Percentiles rank a stretch among this genome's conserved stretches.
Conservation (phyloP, 2,329 filamentous ascomycete species). For the Gaeumannomyces tritici region DNA sequence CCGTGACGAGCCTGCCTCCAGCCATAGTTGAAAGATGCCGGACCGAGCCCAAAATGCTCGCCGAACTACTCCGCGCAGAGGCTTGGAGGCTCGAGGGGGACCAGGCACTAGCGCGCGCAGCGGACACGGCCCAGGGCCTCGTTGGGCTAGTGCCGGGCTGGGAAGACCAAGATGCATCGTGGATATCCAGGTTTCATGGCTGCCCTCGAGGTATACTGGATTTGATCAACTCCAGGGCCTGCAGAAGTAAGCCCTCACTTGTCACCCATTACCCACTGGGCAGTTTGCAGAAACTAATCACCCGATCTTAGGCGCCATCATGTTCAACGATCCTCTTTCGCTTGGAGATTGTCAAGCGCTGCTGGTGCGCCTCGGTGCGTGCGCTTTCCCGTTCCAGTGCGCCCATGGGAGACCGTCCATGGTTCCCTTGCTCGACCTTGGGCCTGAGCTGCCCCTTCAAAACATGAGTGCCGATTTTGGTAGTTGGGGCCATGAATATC, state of each 20-base stretch:
- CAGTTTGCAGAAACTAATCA: not conserved
- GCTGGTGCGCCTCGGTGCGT: slow-evolving; percentile 46
- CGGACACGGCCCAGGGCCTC: not conserved
- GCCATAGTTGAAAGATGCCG: slow-evolving; percentile 69
- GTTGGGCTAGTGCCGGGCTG: not conserved
- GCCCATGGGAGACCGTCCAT: slow-evolving; percentile 67
- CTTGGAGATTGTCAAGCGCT: slow-evolving; percentile 47
- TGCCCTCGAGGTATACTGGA: slow-evolving; percentile 72
- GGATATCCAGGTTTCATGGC: slow-evolving; percentile 53
- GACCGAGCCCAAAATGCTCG: slow-evolving; percentile 59
- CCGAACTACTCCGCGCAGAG: slow-evolving; percentile 66
- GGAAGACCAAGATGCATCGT: slow-evolving; percentile 22
- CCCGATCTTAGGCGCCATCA: slow-evolving; percentile 49
- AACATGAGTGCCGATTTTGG: not conserved
- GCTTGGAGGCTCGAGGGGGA: slow-evolving; percentile 55
- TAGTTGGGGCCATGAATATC: not conserved
- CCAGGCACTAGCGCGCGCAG: slow-evolving; percentile 7
- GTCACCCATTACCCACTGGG: too few relatives aligned
- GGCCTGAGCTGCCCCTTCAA: slow-evolving; percentile 8
- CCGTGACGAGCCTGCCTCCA: slow-evolving; percentile 53
- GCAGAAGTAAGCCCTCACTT: slow-evolving; percentile 46
- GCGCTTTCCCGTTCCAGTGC: slow-evolving; percentile 72
- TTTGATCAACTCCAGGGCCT: slow-evolving; percentile 65
- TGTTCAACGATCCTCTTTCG: slow-evolving; percentile 70
- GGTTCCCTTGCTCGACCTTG: slow-evolving; percentile 50